phyloP scores from a whole-genome alignment of 495 filamentous ascomycete species.

The Penicillium coffeae region DNA sequence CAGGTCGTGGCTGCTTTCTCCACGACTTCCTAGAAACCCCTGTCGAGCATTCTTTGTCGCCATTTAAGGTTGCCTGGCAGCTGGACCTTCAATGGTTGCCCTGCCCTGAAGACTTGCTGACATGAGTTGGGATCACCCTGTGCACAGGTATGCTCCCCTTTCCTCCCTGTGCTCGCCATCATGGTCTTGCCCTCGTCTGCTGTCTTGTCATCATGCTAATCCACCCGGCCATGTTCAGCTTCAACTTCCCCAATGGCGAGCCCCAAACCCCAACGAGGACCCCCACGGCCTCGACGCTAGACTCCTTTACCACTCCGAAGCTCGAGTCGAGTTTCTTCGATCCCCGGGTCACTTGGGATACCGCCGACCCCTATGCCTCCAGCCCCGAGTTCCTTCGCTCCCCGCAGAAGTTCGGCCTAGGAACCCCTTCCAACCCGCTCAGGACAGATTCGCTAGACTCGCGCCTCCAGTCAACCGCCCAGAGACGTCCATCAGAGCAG shows the following conservation, averaged over 20 bases:
- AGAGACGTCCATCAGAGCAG: constrained; percentile 30
- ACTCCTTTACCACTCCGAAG: constrained; percentile 66
- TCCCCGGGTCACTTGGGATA: constrained; percentile 50
- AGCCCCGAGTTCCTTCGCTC: constrained; percentile 52
- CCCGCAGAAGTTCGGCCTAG: constrained; percentile 41
- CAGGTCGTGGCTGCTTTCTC: constrained; percentile 4
- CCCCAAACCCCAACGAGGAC: constrained; percentile 75
- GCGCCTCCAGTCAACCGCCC: constrained; percentile 27
- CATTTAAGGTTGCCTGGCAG: constrained; percentile 35
- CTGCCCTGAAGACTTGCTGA: constrained; percentile 38
- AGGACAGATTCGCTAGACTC: constrained; percentile 31
- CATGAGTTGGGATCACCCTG: constrained; percentile 75
- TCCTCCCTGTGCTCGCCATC: constrained; percentile 7
- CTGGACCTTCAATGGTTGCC: constrained; percentile 42
- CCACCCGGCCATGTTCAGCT: constrained; percentile 51
- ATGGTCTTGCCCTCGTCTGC: background rate
- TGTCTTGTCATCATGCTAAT: constrained; percentile 42
- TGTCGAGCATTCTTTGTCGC: constrained; percentile 26
- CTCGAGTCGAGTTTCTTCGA: constrained; percentile 52
- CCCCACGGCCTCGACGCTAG: constrained; percentile 61
- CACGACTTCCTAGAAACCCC: constrained; percentile 3
- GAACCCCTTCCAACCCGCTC: constrained; percentile 27
- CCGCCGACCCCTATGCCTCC: constrained; percentile 51
- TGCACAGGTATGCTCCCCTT: constrained; percentile 59
- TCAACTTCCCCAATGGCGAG: constrained; percentile 73